phyloP scores from a whole-genome alignment of 2,329 filamentous ascomycete species.

The Mollisia scopiformis region DNA sequence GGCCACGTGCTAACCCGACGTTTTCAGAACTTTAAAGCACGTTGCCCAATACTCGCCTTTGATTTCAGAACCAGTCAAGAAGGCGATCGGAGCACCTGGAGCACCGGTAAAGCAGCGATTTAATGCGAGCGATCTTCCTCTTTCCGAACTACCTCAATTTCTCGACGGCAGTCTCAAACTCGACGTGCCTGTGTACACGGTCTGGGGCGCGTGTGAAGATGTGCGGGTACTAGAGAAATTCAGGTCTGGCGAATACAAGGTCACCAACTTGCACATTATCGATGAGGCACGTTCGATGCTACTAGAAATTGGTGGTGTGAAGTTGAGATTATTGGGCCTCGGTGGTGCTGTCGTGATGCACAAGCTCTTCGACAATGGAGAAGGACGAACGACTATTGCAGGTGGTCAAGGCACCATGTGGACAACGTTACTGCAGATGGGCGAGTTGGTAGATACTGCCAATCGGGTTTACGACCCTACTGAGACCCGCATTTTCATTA shows the following conservation, averaged over 20 bases:
- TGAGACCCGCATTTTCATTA: constrained; percentile 95
- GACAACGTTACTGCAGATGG: constrained; percentile 98
- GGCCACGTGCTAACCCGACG: constrained; percentile 29
- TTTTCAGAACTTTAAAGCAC: constrained; percentile 86
- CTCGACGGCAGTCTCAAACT: constrained; percentile 87
- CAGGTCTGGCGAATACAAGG: constrained; percentile 95
- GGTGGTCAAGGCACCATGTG: constrained; percentile 99
- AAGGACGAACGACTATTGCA: constrained; percentile 96
- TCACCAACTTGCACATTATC: constrained; percentile 96
- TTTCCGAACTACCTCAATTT: constrained; percentile 90
- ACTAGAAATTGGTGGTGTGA: constrained; percentile 92
- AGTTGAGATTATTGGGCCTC: constrained; percentile 89
- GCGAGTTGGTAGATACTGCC: constrained; percentile 94
- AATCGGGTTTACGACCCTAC: constrained; percentile 98
- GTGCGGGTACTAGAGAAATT: constrained; percentile 97
- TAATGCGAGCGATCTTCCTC: constrained; percentile 76
- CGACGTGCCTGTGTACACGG: constrained; percentile 96
- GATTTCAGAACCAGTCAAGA: constrained; percentile 77
- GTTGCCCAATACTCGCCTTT: constrained; percentile 98
- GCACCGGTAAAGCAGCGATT: constrained; percentile 88
- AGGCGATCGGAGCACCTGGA: constrained; percentile 65
- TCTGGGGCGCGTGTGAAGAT: constrained; percentile 99
- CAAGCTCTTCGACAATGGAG: constrained; percentile 98
- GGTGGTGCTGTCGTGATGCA: constrained; percentile 99
- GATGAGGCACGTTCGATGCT: constrained; percentile 97